Conservation (phyloP, 2,329 filamentous ascomycete species). For the Sclerotinia sclerotiorum region DNA sequence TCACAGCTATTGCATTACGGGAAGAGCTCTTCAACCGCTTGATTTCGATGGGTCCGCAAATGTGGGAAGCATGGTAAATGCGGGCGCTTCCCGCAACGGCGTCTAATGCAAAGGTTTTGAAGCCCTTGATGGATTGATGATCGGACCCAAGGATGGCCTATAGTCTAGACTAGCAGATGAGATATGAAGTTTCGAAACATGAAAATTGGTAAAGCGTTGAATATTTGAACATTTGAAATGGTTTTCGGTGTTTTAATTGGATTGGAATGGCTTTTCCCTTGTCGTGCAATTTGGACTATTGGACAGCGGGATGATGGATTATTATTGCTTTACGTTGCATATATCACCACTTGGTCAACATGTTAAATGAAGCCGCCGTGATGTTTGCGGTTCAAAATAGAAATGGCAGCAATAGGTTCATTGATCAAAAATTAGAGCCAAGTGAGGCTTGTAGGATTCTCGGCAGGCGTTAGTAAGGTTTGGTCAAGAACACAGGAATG, state of each 20-base stretch:
- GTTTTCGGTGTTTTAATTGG: no score
- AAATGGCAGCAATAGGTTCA: neutral
- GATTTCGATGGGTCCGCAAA: conserved; percentile 73
- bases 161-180: no score
- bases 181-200: no score
- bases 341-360: neutral
- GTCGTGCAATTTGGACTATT: no score
- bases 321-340: neutral
- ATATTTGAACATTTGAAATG: no score
- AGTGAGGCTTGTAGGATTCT: neutral
- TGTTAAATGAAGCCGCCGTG: neutral
- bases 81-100: neutral
- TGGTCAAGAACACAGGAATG: neutral
- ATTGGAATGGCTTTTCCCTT: no score
- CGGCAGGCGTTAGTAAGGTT: neutral
- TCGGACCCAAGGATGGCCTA: no score
- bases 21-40: conserved; percentile 82
- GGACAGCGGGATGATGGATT: no score
- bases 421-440: neutral
- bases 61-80: conserved; percentile 73
- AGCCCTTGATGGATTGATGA: neutral
- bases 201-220: no score
- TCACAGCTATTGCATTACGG: conserved; percentile 70
- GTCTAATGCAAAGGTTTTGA: neutral
- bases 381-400: neutral